Evolutionary conservation across 1,284 basidiomycete species (phyloP).

Genomic region (Rhodotorula glutinis): DNA sequence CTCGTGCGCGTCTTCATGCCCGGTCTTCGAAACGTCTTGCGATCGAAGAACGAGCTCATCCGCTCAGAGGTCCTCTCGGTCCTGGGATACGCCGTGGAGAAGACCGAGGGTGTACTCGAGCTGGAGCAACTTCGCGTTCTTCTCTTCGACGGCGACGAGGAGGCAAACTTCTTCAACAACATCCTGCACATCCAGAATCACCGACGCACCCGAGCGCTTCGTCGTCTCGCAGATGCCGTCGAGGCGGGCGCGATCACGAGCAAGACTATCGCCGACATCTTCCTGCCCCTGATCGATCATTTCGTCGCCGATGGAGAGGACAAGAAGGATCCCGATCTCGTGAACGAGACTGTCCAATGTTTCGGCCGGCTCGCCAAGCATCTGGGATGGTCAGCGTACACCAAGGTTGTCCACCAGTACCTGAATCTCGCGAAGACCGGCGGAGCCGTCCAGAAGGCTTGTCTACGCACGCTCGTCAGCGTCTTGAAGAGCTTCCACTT

Average conservation of each 20-base stretch:
- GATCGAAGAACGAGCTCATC: conserved; percentile 81
- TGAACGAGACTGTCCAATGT: conserved; percentile 81
- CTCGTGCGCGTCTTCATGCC: conserved; percentile 72
- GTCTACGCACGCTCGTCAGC: conserved; percentile 79
- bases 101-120: conserved; percentile 37
- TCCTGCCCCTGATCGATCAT: conserved; percentile 81
- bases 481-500: conserved; percentile 93
- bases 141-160: conserved; percentile 85
- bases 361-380: conserved; percentile 71
- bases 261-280: conserved; percentile 72
- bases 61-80: conserved; percentile 80
- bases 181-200: conserved; percentile 92
- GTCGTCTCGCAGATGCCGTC: conserved; percentile 76
- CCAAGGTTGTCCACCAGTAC: conserved; percentile 75
- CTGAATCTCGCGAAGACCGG: conserved; percentile 69
- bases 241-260: conserved; percentile 69
- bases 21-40: conserved; percentile 74
- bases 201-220: conserved; percentile 80
- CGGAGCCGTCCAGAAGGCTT: conserved; percentile 72
- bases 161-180: conserved; percentile 96
- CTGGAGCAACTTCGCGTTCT: conserved; percentile 58
- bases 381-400: conserved; percentile 82
- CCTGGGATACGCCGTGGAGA: conserved; percentile 68
- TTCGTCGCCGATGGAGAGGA: conserved; percentile 68
- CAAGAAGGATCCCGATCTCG: conserved; percentile 78